Evolutionary conservation across 352 stramenopile genomes (phyloP).

Genomic region (Aphanomyces stellatus): DNA sequence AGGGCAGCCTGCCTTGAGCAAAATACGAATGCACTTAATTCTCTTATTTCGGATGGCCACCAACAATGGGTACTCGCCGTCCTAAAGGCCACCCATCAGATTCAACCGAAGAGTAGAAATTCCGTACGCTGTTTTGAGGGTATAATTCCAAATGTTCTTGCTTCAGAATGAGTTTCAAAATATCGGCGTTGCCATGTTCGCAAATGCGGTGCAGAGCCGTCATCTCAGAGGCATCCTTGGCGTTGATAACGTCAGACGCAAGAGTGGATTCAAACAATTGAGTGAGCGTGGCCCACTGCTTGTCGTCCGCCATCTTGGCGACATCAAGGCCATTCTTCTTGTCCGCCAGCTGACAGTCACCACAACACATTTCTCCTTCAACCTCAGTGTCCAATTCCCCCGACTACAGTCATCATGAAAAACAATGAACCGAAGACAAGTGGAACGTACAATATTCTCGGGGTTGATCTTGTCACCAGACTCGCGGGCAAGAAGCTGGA

Average conservation of each 20-base stretch:
- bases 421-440: no score
- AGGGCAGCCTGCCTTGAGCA: background rate
- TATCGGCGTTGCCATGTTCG: background rate
- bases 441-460: background rate
- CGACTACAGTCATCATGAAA: no score
- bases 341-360: background rate
- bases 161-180: background rate
- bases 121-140: background rate
- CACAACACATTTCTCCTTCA: background rate
- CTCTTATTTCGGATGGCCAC: background rate
- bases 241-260: background rate
- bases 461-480: background rate
- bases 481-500: background rate
- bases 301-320: background rate
- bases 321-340: background rate
- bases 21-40: constrained; percentile 8
- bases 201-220: background rate
- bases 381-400: no score
- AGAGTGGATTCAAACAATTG: background rate
- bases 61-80: constrained; percentile 5
- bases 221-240: background rate
- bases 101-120: background rate
- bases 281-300: background rate
- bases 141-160: background rate
- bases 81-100: background rate